Base-by-base conservation (phyloP, 768 basidiomycete species). In the Albatrellus ellisii region DNA sequence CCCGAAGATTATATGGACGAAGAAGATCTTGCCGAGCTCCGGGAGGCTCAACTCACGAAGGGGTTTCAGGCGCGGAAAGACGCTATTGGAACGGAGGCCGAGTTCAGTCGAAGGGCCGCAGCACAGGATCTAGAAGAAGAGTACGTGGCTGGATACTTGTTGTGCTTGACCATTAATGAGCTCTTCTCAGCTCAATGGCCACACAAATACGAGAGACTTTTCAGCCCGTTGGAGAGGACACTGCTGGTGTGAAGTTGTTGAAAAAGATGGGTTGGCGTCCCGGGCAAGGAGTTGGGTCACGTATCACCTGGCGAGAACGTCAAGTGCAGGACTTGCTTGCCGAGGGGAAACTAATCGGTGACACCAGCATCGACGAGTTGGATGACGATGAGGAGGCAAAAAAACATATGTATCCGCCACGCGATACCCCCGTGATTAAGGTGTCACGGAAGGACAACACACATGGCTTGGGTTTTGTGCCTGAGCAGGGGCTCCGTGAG, bases 1-100 rank as follows among this genome's bases (percentile, higher is more conserved):
- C 81, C 89, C 0, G 88, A 94, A 60, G 90, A 95, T 56, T 98
- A 88, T 56, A 98, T 99, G 95, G 95, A 99, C 62, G 95, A 97
- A 32, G 95, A 99, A 61, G 95, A 98, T 58, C 65, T 97, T 12
- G 77, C 84, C 34, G 88, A 88, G 47, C 59, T 84, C 46, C 74
- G 70, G 26, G 87, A 90, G 29, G 75, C 73, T 49, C 69, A 79
- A 36, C 36, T 51, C 9, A 49, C 41, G 50, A 75, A 71, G 15
- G 58, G 95, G 7, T 74, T 90, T 3, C 81, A 86, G 54, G 83
- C 79, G 27, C 78, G 92, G 26, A 73, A 84, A 50, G 81, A 80
- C 70, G 76, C 82, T 49, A 61, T 74, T 0, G 71, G 70, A 0
- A 73, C 73, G 1, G 65, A 70, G 49, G 62, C 64, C 0, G 77